Conservation (phyloP, 495 filamentous ascomycete genomes). For the Usnea hakonensis region DNA sequence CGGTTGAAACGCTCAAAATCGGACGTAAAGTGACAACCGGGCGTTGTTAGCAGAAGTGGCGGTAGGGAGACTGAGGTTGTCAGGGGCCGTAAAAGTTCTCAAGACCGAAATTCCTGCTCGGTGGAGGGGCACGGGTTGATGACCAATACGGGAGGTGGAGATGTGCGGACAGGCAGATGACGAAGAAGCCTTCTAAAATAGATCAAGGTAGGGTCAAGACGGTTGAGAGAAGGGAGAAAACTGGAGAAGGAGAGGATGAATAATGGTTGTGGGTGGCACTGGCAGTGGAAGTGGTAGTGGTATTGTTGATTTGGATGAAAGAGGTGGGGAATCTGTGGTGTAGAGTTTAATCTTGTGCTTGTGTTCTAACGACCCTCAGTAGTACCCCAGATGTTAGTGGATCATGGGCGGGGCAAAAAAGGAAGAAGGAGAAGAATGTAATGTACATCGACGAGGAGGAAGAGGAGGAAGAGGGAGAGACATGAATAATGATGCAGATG, state of each 20-base stretch:
- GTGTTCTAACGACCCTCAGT: not conserved
- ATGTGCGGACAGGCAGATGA: conserved; percentile 1
- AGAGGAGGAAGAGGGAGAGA: not conserved
- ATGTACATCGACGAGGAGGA: not conserved
- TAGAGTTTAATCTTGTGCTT: not conserved
- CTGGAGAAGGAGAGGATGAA: not conserved
- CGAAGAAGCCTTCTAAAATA: not conserved
- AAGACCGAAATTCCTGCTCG: not conserved
- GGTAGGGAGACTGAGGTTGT: not conserved
- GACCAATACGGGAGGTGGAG: conserved; percentile 8
- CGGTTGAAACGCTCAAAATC: conserved; percentile 11
- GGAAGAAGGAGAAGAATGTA: too few relatives aligned
- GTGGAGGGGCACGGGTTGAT: conserved; percentile 1
- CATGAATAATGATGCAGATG: too few relatives aligned
- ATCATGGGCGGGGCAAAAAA: not conserved
- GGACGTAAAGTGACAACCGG: not conserved
- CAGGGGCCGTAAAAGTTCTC: not conserved
- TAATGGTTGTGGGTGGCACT: not conserved
- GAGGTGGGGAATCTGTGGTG: conserved; percentile 4
- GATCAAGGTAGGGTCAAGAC: not conserved
- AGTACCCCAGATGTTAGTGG: not conserved
- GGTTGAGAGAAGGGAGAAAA: not conserved
- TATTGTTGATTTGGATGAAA: too few relatives aligned
- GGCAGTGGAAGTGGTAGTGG: not conserved
- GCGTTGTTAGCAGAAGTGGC: not conserved